Percentiles rank a stretch among this genome's conserved stretches.
Conservation (phyloP, 768 basidiomycete genomes). For the Nevesoporus exiguus region DNA sequence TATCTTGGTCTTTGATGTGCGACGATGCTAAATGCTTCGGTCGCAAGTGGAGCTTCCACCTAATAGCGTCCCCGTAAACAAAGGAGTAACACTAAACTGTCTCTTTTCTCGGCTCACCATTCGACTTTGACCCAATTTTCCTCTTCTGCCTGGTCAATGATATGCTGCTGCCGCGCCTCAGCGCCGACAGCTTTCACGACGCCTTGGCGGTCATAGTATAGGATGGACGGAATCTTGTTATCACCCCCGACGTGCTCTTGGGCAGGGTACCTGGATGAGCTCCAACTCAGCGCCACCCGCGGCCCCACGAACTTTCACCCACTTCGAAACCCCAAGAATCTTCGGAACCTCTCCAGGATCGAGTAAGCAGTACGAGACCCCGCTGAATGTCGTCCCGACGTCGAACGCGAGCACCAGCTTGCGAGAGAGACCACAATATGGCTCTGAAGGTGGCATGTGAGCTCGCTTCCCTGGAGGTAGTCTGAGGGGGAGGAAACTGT, state of each 20-base stretch:
- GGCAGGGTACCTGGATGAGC: constrained; percentile 39
- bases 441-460: constrained; percentile 26
- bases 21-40: constrained; percentile 28
- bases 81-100: background rate
- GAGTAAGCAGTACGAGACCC: constrained; percentile 36
- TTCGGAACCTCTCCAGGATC: constrained; percentile 35
- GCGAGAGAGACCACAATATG: constrained; percentile 36
- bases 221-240: constrained; percentile 46
- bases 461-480: background rate
- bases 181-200: constrained; percentile 41
- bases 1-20: constrained; percentile 21
- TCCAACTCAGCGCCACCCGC: background rate
- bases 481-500: background rate
- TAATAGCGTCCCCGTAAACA: background rate
- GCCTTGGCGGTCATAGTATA: constrained; percentile 45
- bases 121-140: constrained; percentile 2
- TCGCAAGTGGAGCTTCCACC: constrained; percentile 32
- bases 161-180: constrained; percentile 21
- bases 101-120: background rate
- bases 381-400: constrained; percentile 44
- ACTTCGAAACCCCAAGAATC: constrained; percentile 19
- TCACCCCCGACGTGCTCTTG: constrained; percentile 44
- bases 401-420: constrained; percentile 46
- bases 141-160: constrained; percentile 3
- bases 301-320: background rate